Conservation (phyloP, 1,284 basidiomycete species). For the Microbotryum saponariae region DNA sequence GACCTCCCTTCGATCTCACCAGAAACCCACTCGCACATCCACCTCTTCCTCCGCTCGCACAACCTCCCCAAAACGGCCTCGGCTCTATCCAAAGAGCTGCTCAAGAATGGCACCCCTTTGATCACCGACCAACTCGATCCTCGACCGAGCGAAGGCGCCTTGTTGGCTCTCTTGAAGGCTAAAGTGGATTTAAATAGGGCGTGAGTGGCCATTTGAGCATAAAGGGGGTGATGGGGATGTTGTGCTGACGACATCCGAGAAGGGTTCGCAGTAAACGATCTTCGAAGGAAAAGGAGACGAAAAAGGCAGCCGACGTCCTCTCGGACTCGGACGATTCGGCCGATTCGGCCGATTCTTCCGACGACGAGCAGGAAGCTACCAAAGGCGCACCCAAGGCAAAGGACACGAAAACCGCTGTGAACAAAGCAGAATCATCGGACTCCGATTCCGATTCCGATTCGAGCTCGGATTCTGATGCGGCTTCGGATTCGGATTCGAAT, state of each 20-base stretch:
- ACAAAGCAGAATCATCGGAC: slow-evolving; percentile 36
- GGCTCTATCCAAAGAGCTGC: slow-evolving; percentile 31
- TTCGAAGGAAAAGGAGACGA: slow-evolving; percentile 7
- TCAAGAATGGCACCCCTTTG: slow-evolving; percentile 10
- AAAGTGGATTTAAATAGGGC: too few species aligned
- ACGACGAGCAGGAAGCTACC: slow-evolving; percentile 19
- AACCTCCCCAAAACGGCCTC: slow-evolving; percentile 52
- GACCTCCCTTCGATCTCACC: background rate
- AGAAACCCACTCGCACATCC: slow-evolving; percentile 65
- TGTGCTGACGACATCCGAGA: too few species aligned
- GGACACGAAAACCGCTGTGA: slow-evolving; percentile 36
- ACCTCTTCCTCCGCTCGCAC: slow-evolving; percentile 59
- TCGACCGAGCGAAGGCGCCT: too few species aligned
- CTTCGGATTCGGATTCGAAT: slow-evolving; percentile 2
- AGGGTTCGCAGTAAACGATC: background rate
- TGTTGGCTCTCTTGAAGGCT: too few species aligned
- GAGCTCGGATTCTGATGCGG: slow-evolving; percentile 9
- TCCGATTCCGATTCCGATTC: too few species aligned
- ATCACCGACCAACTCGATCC: slow-evolving; percentile 2
- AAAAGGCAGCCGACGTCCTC: slow-evolving; percentile 39
- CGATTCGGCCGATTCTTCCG: slow-evolving; percentile 6
- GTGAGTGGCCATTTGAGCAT: too few species aligned
- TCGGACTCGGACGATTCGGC: slow-evolving; percentile 8
- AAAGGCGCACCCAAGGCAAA: background rate
- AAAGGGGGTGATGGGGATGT: background rate